Conservation (phyloP, 2,329 filamentous ascomycete genomes). For the Penicillium sp. region DNA sequence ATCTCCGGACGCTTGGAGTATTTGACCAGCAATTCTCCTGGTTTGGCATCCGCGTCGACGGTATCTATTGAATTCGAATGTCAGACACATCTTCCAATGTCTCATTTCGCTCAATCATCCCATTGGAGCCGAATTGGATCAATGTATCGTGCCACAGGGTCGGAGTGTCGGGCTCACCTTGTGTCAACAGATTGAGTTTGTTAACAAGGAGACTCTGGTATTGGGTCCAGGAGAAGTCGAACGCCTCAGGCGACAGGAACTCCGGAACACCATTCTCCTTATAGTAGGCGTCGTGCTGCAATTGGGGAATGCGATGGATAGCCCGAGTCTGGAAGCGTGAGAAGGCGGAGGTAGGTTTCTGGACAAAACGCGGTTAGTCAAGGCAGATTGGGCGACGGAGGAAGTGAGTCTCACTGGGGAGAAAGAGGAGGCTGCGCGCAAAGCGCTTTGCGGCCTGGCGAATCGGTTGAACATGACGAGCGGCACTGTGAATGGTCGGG, state of each 20-base stretch:
- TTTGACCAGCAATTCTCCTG: constrained; percentile 69
- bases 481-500: constrained; percentile 19
- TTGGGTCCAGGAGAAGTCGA: constrained; percentile 74
- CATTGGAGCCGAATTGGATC: background rate
- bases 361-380: constrained; percentile 24
- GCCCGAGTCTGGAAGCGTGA: constrained; percentile 39
- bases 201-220: constrained; percentile 75
- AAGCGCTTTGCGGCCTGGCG: constrained; percentile 45
- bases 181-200: constrained; percentile 71
- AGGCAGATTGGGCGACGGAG: constrained; percentile 10
- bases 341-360: constrained; percentile 40
- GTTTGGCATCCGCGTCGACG: constrained; percentile 59
- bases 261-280: constrained; percentile 61
- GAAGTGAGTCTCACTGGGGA: constrained; percentile 32
- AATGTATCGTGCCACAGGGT: constrained; percentile 3
- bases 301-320: constrained; percentile 50
- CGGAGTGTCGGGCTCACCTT: constrained; percentile 56
- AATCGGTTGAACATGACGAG: constrained; percentile 46
- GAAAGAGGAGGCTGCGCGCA: constrained; percentile 41
- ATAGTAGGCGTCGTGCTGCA: constrained; percentile 50
- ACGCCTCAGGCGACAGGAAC: constrained; percentile 68
- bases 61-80: constrained; percentile 52
- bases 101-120: background rate
- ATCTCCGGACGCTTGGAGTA: constrained; percentile 75
- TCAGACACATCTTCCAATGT: background rate